Base-by-base conservation (phyloP, 495 filamentous ascomycete genomes). In the Xylaria intraflava region DNA sequence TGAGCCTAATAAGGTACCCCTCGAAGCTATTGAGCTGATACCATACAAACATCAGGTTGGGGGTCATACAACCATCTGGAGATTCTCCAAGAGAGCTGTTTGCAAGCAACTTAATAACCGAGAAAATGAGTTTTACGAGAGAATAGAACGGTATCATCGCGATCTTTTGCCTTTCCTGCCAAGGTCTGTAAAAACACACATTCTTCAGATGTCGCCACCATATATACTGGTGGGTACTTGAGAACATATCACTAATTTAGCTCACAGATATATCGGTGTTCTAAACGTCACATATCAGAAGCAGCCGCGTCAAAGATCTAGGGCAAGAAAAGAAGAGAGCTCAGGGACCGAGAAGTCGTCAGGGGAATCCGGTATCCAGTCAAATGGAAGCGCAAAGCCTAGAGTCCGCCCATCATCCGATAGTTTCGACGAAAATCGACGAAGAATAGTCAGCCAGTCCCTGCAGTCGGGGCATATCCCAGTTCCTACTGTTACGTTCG, bases 91-190 rank as follows among this genome's bases (percentile, higher is more conserved):
- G 41, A 83, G 90, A 56, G 93, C 93, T 49, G 92, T 98, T 16
- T 97, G 94, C 77, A 98, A 98, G 68, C 89, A 95, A 72, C 79
- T 98, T 57, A 97, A 93, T 68, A 97, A 95, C 62, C 76, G 89
- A 60, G 93, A 98, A 62, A 98, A 98, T 71, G 88, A 95, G 69
- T 98, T 98, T 63, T 98, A 98, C 66, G 93, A 98, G 68, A 93
- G 84, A 49, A 85, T 98, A 58, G 93, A 98, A 73, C 80, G 78
- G 56, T 79, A 86, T 50, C 92, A 98, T 68, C 89, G 91, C 36
- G 85, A 96, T 58, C 77, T 98, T 62, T 73, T 98, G 51, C 80
- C 83, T 20, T 98, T 97, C 69, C 72, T 98, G 51, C 93, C 93
- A 39, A 92, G 88, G 91, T 96, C 79, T 56, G 86, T 75, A 55